These are phyloP conservation scores for Trichoderma pleuroti DNA, from an alignment of 2,329 filamentous ascomycete genomes.

Conservation along the genomic window DNA sequence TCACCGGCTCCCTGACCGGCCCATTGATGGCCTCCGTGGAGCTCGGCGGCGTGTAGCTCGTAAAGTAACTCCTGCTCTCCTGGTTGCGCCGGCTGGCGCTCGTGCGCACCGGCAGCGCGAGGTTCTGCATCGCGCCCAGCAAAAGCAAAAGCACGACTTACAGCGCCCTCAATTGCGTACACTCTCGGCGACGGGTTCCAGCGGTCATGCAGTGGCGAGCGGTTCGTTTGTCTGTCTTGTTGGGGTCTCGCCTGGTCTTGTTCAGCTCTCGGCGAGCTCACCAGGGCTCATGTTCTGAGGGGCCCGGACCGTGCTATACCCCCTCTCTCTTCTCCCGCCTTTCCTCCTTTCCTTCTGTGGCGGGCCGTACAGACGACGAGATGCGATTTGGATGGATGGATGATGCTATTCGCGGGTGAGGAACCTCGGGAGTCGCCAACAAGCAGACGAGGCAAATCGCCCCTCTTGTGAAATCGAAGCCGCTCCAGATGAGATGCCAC, in stretches of 20 bases:
- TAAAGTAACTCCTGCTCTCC: conserved; percentile 56
- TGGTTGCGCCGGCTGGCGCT: conserved; percentile 48
- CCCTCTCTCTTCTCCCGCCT: background rate
- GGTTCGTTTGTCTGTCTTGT: background rate
- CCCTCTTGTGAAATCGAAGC: background rate
- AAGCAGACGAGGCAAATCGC: background rate
- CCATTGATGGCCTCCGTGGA: conserved; percentile 62
- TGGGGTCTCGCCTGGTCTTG: background rate
- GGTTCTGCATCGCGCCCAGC: conserved; percentile 28
- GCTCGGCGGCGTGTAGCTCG: conserved; percentile 51
- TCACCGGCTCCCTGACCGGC: conserved; percentile 53
- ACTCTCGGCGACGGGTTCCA: background rate
- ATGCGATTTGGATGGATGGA: background rate
- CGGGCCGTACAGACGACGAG: background rate
- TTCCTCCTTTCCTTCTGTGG: background rate
- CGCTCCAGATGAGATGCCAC: background rate
- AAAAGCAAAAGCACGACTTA: background rate
- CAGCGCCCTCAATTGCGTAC: background rate
- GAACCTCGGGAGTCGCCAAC: background rate
- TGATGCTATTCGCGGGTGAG: background rate
- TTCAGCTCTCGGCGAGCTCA: background rate
- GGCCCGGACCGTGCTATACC: background rate
- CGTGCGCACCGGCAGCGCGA: conserved; percentile 50
- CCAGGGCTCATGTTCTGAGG: background rate
- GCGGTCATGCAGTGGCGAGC: background rate